Percentiles rank a stretch among this genome's conserved stretches.
These are phyloP conservation scores for Nemania bipapillata DNA, from an alignment of 2,329 filamentous ascomycete species.

Conservation along the genomic window DNA sequence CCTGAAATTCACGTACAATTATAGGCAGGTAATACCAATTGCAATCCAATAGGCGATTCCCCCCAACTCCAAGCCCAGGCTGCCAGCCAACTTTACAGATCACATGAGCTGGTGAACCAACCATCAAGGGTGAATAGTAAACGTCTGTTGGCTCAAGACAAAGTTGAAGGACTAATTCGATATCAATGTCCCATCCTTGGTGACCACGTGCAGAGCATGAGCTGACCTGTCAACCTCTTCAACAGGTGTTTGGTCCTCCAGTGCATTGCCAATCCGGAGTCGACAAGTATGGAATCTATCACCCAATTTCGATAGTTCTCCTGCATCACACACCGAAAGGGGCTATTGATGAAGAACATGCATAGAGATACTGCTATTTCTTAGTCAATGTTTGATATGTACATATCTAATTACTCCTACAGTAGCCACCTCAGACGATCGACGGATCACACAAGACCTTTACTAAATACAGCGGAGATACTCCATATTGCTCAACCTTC, in stretches of 20 bases:
- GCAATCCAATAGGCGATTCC: conserved; percentile 11
- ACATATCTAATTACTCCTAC: not conserved
- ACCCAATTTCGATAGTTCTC: not conserved
- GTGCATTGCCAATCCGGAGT: not conserved
- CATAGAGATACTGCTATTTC: not conserved
- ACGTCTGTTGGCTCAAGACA: not conserved
- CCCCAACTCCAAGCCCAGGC: not conserved
- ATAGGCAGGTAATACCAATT: too few species aligned
- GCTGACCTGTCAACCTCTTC: not conserved
- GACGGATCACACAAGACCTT: not conserved
- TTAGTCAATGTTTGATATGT: not conserved
- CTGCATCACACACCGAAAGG: not conserved
- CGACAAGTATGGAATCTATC: not conserved
- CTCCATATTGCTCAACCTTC: conserved; percentile 16
- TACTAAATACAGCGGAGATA: not conserved
- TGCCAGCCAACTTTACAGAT: not conserved
- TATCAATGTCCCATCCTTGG: not conserved
- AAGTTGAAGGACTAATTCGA: not conserved
- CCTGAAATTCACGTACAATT: too few species aligned
- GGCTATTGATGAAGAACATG: not conserved
- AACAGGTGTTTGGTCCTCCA: not conserved
- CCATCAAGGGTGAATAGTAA: not conserved
- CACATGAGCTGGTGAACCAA: conserved; percentile 7
- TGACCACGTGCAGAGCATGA: conserved; percentile 21
- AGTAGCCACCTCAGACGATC: not conserved